These are phyloP conservation scores for Clavaria fumosa DNA, from an alignment of 768 basidiomycete species.

Conservation along the genomic window DNA sequence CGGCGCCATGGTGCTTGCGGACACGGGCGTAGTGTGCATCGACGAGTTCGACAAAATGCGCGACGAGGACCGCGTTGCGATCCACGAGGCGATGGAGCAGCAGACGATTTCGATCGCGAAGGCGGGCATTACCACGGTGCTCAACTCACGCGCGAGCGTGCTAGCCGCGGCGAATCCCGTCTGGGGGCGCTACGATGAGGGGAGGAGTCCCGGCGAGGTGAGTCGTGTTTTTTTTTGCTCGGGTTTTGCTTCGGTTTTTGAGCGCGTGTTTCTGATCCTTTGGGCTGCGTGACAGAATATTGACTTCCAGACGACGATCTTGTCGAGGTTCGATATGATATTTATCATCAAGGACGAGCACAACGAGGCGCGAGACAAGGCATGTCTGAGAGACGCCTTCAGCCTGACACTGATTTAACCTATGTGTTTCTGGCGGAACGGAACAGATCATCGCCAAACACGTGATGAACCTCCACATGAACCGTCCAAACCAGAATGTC, in stretches of 20 bases:
- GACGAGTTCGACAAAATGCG: slow-evolving; percentile 99
- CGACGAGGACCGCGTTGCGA: slow-evolving; percentile 96
- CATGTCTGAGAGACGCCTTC: slow-evolving; percentile 18
- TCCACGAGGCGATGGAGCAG: slow-evolving; percentile 99
- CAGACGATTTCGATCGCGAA: slow-evolving; percentile 99
- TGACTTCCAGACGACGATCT: slow-evolving; percentile 94
- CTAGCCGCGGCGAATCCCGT: slow-evolving; percentile 97
- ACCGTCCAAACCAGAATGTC: slow-evolving; percentile 49
- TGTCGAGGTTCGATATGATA: slow-evolving; percentile 99
- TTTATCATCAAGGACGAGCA: slow-evolving; percentile 99
- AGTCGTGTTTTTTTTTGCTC: slow-evolving; percentile 7
- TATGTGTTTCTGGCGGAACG: too few relatives aligned
- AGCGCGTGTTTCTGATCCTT: too few relatives aligned
- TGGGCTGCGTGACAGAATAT: slow-evolving; percentile 58
- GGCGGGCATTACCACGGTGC: slow-evolving; percentile 93
- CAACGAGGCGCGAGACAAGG: slow-evolving; percentile 84
- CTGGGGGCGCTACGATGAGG: slow-evolving; percentile 95
- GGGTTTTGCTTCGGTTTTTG: background rate
- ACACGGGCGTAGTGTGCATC: slow-evolving; percentile 96
- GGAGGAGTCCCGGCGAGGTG: slow-evolving; percentile 88
- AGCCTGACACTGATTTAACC: too few relatives aligned
- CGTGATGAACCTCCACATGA: slow-evolving; percentile 99
- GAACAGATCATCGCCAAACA: slow-evolving; percentile 93
- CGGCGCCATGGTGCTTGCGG: slow-evolving; percentile 97
- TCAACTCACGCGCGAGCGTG: slow-evolving; percentile 92